These are phyloP conservation scores for Anthracocystis panici-leucophaei DNA, from an alignment of 1,284 basidiomycete genomes.

Conservation along the genomic window DNA sequence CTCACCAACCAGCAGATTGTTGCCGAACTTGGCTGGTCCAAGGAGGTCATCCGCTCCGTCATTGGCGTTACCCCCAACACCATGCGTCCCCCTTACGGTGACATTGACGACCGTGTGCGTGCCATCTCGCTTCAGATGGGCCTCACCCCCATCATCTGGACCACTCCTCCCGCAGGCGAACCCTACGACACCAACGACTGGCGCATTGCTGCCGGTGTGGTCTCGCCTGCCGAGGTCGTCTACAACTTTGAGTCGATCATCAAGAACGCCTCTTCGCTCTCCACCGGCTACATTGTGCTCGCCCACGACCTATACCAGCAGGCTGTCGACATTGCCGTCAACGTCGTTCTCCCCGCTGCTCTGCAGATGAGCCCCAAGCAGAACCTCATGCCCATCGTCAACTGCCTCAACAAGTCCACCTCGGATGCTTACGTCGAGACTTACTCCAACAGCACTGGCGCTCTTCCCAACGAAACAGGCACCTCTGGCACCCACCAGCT, in stretches of 20 bases:
- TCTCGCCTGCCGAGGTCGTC: conserved; percentile 55
- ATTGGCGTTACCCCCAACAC: conserved; percentile 71
- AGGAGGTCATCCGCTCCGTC: conserved; percentile 78
- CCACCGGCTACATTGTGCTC: conserved; percentile 92
- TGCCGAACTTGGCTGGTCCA: conserved; percentile 92
- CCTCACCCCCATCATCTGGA: conserved; percentile 69
- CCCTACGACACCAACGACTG: conserved; percentile 67
- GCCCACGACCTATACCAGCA: conserved; percentile 68
- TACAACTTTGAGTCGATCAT: conserved; percentile 61
- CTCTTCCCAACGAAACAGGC: conserved; percentile 45
- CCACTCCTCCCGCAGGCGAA: conserved; percentile 44
- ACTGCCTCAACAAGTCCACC: conserved; percentile 56
- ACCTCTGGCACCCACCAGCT: conserved; percentile 37
- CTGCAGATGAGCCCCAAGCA: conserved; percentile 73
- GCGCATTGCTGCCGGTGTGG: conserved; percentile 60
- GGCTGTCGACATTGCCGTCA: conserved; percentile 64
- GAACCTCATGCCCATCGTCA: conserved; percentile 72
- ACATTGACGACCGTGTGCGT: conserved; percentile 69
- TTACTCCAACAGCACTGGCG: conserved; percentile 54
- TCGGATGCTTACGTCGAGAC: conserved; percentile 63
- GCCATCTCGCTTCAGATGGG: conserved; percentile 63
- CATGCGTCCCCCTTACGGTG: conserved; percentile 68
- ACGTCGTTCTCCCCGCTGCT: conserved; percentile 63
- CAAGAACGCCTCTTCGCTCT: conserved; percentile 60
- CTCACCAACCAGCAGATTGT: conserved; percentile 88